Evolutionary conservation across 805 yeast species (phyloP).

Genomic region (Metschnikowia lunata): DNA sequence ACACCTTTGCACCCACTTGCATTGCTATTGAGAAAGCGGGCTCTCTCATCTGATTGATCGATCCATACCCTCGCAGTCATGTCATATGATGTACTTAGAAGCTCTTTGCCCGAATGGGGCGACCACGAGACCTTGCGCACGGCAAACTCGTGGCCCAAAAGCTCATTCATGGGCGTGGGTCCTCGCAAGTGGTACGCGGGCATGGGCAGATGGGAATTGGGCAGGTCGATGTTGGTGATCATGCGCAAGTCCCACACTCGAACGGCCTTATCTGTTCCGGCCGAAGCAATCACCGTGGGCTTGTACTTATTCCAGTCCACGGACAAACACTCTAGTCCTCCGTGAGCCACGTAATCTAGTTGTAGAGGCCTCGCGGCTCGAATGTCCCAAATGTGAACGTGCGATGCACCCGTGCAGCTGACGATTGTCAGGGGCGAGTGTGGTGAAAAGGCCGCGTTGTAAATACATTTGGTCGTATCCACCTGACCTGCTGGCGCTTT

Average conservation of each 20-base stretch:
- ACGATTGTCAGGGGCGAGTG: constrained; percentile 69
- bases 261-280: constrained; percentile 85
- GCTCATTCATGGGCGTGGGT: constrained; percentile 69
- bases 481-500: constrained; percentile 19
- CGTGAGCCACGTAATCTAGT: constrained; percentile 64
- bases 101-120: constrained; percentile 71
- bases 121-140: constrained; percentile 82
- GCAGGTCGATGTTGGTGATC: constrained; percentile 42
- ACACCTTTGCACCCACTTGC: constrained; percentile 53
- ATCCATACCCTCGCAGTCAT: constrained; percentile 89
- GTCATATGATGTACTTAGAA: constrained; percentile 81
- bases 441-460: constrained; percentile 78
- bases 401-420: constrained; percentile 71
- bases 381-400: constrained; percentile 76
- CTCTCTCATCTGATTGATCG: constrained; percentile 60
- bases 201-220: constrained; percentile 31
- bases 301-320: constrained; percentile 92
- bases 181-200: constrained; percentile 45
- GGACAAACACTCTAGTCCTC: constrained; percentile 73
- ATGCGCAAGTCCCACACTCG: constrained; percentile 86
- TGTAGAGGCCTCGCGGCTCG: constrained; percentile 61
- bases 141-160: constrained; percentile 86
- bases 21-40: constrained; percentile 36
- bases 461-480: constrained; percentile 56
- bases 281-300: constrained; percentile 73